Conservation (phyloP, 768 basidiomycete genomes). For the Suillus clintonianus region DNA sequence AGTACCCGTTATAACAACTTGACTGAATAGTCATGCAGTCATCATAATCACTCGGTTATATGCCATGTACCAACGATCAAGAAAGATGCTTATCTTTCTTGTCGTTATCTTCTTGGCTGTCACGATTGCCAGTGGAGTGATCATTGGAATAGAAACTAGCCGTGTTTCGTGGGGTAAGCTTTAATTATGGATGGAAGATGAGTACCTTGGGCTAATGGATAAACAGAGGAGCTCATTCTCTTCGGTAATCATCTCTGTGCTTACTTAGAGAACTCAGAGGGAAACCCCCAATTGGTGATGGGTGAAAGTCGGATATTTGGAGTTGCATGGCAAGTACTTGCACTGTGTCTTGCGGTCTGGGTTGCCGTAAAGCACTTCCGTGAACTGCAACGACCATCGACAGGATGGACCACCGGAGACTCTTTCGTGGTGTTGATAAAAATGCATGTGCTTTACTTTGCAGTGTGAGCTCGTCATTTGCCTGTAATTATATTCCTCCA, state of each 20-base stretch:
- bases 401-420: not conserved
- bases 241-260: not conserved
- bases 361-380: not conserved
- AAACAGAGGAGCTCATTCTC: not conserved
- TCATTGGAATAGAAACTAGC: not conserved
- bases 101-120: not conserved
- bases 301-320: not conserved
- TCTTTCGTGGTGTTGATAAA: not conserved
- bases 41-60: not conserved
- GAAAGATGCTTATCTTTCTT: not conserved
- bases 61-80: not conserved
- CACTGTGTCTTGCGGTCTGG: not conserved
- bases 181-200: not conserved
- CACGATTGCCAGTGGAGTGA: not conserved
- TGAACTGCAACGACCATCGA: not conserved
- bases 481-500: not conserved
- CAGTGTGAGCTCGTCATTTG: not conserved
- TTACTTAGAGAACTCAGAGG: not conserved
- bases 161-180: not conserved
- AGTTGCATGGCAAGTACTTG: not conserved
- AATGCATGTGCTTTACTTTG: not conserved
- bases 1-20: not conserved
- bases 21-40: not conserved
- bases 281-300: not conserved
- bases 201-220: not conserved